Evolutionary conservation across 805 yeast species (phyloP), one percentile per base, ranked within the genome.

Genomic region (Teunomyces pallodes): DNA sequence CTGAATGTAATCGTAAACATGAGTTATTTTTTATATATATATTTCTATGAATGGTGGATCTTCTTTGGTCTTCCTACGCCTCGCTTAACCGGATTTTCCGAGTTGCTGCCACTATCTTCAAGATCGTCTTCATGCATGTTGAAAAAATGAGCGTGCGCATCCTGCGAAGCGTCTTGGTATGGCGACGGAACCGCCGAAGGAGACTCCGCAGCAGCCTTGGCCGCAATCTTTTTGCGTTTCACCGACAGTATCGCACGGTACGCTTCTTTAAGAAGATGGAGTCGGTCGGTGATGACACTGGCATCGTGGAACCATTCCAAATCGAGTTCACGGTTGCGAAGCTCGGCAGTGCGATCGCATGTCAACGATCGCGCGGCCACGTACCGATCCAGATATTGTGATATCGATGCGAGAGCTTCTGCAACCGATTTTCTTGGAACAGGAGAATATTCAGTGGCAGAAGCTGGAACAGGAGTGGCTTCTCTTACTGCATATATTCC

Each of bases 211-310:
- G 27, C 29, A 7, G 41, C 41, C 26, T 29, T 44, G 28, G 30
- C 28, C 9, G 29, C 45, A n/a, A 43, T 29, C 43, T 49, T 56
- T 36, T 49, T 52, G 43, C 56, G 57, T 46, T 61, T 62, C 38
- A 61, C 46, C 7, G 50, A 35, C 30, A 59, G 67, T 3, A 66
- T 54, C 1, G 66, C 48, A 39, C 53, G 57, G 47, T 64, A 66
- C 2, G 61, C 55, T 41, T 66, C 72, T 42, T 59, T 60, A 32
- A 69, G 55, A 17, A 65, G 52, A 42, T 58, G 60, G 24, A 68
- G 50, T 41, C 69, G 46, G 35, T 64, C 64, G 43, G 62, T 52
- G 4, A 68, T 62, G 36, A 52, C 51, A 40, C 53, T 52, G 7
- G 61, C 48, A 52, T 62, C 58, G 12, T 52, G 45, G 42, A 53